phyloP scores from a whole-genome alignment of 441 rosid genomes.

The Oxalis stricta region DNA sequence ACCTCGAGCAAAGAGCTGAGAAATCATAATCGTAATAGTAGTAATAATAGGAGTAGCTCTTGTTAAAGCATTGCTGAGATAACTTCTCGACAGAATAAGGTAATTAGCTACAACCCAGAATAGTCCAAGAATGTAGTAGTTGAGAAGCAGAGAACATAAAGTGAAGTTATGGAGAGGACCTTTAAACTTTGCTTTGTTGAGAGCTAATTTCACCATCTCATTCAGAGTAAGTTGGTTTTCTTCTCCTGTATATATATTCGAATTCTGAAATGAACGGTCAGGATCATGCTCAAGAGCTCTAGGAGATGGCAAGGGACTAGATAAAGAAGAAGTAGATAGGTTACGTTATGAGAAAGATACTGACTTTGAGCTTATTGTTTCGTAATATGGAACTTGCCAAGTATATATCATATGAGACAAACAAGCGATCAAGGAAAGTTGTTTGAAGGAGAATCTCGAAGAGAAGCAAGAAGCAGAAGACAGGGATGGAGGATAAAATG shows the following conservation, averaged over 20 bases:
- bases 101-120: slow-evolving; percentile 9
- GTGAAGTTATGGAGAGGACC: slow-evolving; percentile 23
- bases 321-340: slow-evolving; percentile 15
- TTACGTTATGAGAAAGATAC: slow-evolving; percentile 7
- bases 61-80: no score
- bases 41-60: no score
- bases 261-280: slow-evolving; percentile 13
- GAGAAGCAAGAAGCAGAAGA: slow-evolving; percentile 20
- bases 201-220: background rate
- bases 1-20: background rate
- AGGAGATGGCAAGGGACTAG: slow-evolving; percentile 17
- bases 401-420: background rate
- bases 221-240: slow-evolving; percentile 9
- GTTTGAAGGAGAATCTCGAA: slow-evolving; percentile 18
- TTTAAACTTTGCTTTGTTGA: slow-evolving; percentile 8
- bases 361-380: background rate
- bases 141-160: slow-evolving; percentile 14
- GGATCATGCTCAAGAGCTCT: slow-evolving; percentile 18
- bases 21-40: no score
- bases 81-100: background rate
- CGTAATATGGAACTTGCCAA: background rate
- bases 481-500: slow-evolving; percentile 16
- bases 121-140: slow-evolving; percentile 12
- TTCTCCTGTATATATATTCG: slow-evolving; percentile 9
- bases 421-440: slow-evolving; percentile 2